Conservation (phyloP, 352 stramenopile genomes). For the Phytophthora hibernalis region DNA sequence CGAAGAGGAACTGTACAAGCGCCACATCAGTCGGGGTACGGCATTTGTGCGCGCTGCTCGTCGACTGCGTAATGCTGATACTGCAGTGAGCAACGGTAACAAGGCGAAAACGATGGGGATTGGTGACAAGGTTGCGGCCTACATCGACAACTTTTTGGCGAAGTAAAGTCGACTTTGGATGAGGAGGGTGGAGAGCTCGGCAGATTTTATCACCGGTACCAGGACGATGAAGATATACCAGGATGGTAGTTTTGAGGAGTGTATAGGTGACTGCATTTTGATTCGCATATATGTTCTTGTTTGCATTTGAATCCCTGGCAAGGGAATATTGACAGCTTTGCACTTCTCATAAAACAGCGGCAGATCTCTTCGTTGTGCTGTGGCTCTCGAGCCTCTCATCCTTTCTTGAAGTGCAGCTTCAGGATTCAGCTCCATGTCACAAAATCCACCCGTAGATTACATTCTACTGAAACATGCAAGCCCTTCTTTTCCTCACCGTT, state of each 20-base stretch:
- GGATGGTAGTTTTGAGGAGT: conserved; percentile 5
- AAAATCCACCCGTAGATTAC: too few relatives aligned
- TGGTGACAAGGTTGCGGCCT: conserved; percentile 66
- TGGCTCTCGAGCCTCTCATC: too few relatives aligned
- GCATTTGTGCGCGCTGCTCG: conserved; percentile 72
- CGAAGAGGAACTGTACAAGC: conserved; percentile 57
- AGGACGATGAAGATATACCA: conserved; percentile 5
- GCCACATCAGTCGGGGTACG: conserved; percentile 65
- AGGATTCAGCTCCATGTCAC: too few relatives aligned
- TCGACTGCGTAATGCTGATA: conserved; percentile 50
- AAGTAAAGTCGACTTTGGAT: conserved; percentile 14
- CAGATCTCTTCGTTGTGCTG: too few relatives aligned
- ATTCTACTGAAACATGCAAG: too few relatives aligned
- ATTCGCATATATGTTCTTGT: conserved; percentile 12
- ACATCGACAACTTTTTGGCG: conserved; percentile 57
- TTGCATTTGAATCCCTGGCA: not conserved
- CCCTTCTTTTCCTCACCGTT: too few relatives aligned
- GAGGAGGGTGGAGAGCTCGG: not conserved
- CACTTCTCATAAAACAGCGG: too few relatives aligned
- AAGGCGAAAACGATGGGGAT: conserved; percentile 70
- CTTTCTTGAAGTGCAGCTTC: too few relatives aligned
- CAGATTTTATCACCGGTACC: conserved; percentile 12
- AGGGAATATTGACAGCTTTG: too few relatives aligned
- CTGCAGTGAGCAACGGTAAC: conserved; percentile 52
- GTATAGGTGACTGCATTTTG: conserved; percentile 8